Conservation (phyloP, 768 basidiomycete genomes). For the Lentinula sp. region DNA sequence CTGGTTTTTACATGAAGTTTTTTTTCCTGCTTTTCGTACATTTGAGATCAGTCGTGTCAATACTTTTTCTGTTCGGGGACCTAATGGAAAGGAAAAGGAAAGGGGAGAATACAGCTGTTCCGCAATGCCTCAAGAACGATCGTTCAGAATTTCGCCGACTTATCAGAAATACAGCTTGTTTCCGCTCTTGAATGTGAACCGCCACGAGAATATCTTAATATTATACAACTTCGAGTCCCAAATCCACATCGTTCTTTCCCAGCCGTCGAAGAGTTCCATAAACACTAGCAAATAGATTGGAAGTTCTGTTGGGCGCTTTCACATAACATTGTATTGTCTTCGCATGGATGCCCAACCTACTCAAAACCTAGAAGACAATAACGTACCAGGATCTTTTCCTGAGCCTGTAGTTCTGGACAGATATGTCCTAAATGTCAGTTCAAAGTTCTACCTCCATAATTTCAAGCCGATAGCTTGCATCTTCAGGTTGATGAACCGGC, state of each 20-base stretch:
- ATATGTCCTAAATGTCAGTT: background rate
- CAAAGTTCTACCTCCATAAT: background rate
- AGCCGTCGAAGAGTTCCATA: background rate
- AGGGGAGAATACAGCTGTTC: background rate
- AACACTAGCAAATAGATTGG: constrained; percentile 1
- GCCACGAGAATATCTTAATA: background rate
- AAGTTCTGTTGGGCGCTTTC: background rate
- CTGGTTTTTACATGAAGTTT: too few relatives aligned
- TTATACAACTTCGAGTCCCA: background rate
- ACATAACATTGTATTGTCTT: background rate
- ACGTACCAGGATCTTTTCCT: constrained; percentile 2
- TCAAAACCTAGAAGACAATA: background rate
- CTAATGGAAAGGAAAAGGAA: background rate
- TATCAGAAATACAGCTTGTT: background rate
- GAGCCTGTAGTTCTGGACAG: background rate
- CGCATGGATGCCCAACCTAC: constrained; percentile 5
- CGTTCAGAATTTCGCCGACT: background rate
- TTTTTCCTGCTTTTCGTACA: too few relatives aligned
- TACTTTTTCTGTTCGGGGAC: too few relatives aligned
- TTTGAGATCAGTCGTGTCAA: too few relatives aligned
- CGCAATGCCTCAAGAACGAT: background rate
- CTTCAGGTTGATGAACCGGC: constrained; percentile 66
- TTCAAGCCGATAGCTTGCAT: background rate
- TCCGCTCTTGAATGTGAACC: background rate
- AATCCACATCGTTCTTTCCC: background rate